Conservation (phyloP, 139 green algal species). For the Ettlia oleoabundans region DNA sequence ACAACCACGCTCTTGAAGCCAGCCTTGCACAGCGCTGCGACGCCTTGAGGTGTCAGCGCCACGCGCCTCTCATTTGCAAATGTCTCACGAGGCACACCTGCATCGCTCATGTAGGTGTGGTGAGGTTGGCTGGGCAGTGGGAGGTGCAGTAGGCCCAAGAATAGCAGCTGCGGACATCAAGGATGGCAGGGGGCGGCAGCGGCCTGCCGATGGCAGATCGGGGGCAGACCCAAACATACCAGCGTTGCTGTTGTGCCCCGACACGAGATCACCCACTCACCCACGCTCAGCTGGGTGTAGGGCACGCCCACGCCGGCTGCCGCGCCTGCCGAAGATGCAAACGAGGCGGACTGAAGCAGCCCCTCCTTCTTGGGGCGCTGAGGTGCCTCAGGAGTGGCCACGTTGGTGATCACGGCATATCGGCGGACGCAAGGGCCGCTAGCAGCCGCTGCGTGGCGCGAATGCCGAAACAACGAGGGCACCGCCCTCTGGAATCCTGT, state of each 20-base stretch:
- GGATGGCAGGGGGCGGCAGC: not conserved
- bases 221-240: too few species aligned
- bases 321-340: slow-evolving; percentile 16
- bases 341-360: not conserved
- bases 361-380: not conserved
- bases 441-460: too few species aligned
- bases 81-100: slow-evolving; percentile 81
- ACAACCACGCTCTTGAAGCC: slow-evolving; percentile 82
- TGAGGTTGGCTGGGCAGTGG: too few species aligned
- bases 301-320: slow-evolving; percentile 13
- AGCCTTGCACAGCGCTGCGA: slow-evolving; percentile 68
- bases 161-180: not conserved
- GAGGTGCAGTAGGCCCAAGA: too few species aligned
- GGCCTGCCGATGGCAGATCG: too few species aligned
- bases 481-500: slow-evolving; percentile 13
- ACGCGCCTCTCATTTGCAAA: slow-evolving; percentile 73
- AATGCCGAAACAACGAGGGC: slow-evolving; percentile 14
- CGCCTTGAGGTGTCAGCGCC: slow-evolving; percentile 68
- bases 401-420: slow-evolving; percentile 9
- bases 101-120: too few species aligned
- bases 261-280: slow-evolving; percentile 9
- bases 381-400: slow-evolving; percentile 11
- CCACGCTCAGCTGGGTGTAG: slow-evolving; percentile 37
- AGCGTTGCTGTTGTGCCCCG: too few species aligned
- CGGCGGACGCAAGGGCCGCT: not conserved